phyloP scores from a whole-genome alignment of 345 rosid species.

The Aquilaria sinensis region DNA sequence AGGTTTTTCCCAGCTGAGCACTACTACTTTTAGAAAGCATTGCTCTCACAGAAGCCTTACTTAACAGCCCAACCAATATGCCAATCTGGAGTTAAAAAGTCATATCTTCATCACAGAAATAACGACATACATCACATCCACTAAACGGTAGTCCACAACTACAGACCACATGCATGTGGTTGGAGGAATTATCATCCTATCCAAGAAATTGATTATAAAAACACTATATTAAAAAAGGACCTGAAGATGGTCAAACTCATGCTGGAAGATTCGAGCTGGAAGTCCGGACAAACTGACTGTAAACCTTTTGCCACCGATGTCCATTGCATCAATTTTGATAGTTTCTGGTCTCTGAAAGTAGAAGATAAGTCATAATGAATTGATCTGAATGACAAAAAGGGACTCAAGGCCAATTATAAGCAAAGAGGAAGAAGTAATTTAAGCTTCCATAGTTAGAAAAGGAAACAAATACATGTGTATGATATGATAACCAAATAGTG shows the following conservation, averaged over 20 bases:
- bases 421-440: no score
- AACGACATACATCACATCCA: no score
- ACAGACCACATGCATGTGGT: no score
- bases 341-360: slow-evolving; percentile 80
- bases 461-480: neutral
- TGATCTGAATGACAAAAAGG: slow-evolving; percentile 7
- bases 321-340: slow-evolving; percentile 83
- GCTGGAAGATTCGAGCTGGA: slow-evolving; percentile 90
- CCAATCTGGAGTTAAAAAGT: no score
- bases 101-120: no score
- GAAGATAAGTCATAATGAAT: neutral
- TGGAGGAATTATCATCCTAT: no score
- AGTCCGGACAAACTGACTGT: slow-evolving; percentile 63
- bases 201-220: no score
- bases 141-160: slow-evolving; percentile 1
- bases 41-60: no score
- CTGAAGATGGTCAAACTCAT: slow-evolving; percentile 92
- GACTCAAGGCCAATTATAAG: slow-evolving; percentile 1
- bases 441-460: neutral
- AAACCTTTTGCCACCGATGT: slow-evolving; percentile 65
- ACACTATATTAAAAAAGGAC: slow-evolving; percentile 23
- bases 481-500: neutral
- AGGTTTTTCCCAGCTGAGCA: no score
- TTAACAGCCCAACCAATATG: no score
- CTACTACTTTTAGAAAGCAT: no score